Conservation (phyloP, 768 basidiomycete genomes). For the Phylloporus arenicola region DNA sequence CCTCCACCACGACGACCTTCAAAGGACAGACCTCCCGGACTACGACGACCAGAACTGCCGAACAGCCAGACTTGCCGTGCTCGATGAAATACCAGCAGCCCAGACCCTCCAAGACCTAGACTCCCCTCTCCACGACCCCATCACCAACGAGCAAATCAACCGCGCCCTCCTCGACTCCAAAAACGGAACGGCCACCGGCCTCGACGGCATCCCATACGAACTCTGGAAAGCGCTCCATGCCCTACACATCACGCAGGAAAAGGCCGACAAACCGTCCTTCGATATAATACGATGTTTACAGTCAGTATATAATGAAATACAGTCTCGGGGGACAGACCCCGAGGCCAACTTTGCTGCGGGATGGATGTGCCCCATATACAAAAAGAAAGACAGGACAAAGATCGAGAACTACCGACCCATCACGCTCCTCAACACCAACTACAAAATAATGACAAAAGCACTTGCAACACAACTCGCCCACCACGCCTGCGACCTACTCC, state of each 20-base stretch:
- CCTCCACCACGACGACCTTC: constrained; percentile 15
- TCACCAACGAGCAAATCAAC: constrained; percentile 11
- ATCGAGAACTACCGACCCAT: constrained; percentile 37
- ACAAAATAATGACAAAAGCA: constrained; percentile 28
- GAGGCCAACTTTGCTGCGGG: constrained; percentile 25
- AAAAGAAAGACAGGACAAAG: constrained; percentile 31
- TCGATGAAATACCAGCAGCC: accelerated
- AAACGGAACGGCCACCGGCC: constrained; percentile 16
- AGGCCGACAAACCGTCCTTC: constrained; percentile 8
- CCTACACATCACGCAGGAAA: too few relatives aligned
- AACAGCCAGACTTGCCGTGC: neutral
- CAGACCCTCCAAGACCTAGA: neutral
- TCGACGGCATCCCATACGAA: constrained; percentile 28
- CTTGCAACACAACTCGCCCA: constrained; percentile 16
- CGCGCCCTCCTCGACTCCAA: constrained; percentile 5
- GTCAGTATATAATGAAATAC: constrained; percentile 24
- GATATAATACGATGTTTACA: neutral
- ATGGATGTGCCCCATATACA: constrained; percentile 36
- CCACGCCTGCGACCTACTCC: constrained; percentile 9
- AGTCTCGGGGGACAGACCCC: constrained; percentile 13
- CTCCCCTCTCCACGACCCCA: accelerated
- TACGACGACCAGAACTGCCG: too few relatives aligned
- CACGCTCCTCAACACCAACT: constrained; percentile 32
- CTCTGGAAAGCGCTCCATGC: constrained; percentile 17
- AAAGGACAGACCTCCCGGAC: neutral